These are phyloP conservation scores for Sicyos baderoa DNA, from an alignment of 306 rosid species.

Conservation along the genomic window DNA sequence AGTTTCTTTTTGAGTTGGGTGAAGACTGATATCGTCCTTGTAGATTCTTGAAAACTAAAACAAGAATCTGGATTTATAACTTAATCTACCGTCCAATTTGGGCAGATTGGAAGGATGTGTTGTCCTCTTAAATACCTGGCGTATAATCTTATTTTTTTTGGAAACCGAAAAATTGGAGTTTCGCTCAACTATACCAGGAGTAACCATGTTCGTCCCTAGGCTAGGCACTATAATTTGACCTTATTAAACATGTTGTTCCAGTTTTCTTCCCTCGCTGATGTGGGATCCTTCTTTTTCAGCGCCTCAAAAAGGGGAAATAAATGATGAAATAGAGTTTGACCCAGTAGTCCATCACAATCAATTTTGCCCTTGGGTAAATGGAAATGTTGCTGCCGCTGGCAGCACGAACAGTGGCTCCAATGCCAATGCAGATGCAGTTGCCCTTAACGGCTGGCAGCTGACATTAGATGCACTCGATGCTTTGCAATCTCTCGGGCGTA, in stretches of 20 bases:
- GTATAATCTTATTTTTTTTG: background rate
- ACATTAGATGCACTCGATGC: slow-evolving; percentile 86
- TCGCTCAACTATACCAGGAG: too few relatives aligned
- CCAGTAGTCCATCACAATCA: slow-evolving; percentile 85
- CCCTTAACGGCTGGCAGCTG: slow-evolving; percentile 90
- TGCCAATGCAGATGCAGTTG: slow-evolving; percentile 49
- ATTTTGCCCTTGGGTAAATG: slow-evolving; percentile 98
- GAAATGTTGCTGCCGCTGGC: slow-evolving; percentile 98
- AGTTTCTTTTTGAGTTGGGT: background rate
- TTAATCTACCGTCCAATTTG: background rate
- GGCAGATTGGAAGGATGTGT: background rate
- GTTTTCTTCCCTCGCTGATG: background rate
- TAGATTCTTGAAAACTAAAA: slow-evolving; percentile 1
- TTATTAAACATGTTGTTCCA: background rate
- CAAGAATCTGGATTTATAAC: background rate
- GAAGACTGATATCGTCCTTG: background rate
- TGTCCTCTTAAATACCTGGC: background rate
- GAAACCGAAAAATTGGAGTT: too few relatives aligned
- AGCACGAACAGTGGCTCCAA: slow-evolving; percentile 39
- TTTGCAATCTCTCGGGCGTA: slow-evolving; percentile 54
- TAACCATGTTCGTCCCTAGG: too few relatives aligned
- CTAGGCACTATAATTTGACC: background rate
- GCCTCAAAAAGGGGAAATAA: slow-evolving; percentile 87
- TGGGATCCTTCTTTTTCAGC: slow-evolving; percentile 32
- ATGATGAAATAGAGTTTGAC: slow-evolving; percentile 88